Evolutionary conservation across 140 eudicot species (phyloP).

Genomic region (Ambrosia hybrid): DNA sequence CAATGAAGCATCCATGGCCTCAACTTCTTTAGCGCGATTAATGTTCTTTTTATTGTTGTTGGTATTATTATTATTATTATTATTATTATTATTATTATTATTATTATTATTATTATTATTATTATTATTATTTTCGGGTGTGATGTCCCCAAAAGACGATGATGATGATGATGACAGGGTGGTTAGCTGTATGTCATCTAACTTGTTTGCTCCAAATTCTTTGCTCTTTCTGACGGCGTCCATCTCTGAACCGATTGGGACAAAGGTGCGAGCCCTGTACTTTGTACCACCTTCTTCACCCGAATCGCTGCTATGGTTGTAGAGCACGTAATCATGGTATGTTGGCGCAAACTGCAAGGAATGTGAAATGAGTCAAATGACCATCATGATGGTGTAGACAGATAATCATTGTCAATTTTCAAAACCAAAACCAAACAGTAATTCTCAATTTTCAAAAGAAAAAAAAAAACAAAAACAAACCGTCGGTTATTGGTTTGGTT

Average conservation of each 20-base stretch:
- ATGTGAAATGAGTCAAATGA: slow-evolving; percentile 19
- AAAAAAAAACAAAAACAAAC: too few species aligned
- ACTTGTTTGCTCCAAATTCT: slow-evolving; percentile 51
- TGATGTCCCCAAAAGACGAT: slow-evolving; percentile 43
- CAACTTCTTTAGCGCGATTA: background rate
- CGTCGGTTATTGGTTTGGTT: background rate
- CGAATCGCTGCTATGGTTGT: slow-evolving; percentile 69
- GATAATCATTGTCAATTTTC: background rate
- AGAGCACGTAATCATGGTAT: slow-evolving; percentile 90
- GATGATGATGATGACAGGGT: slow-evolving; percentile 41
- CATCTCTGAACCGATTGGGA: slow-evolving; percentile 92
- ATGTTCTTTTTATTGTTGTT: background rate
- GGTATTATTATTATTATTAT: background rate
- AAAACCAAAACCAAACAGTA: background rate
- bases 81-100: too few species aligned
- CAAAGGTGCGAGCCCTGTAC: slow-evolving; percentile 86
- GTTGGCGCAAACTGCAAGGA: slow-evolving; percentile 89
- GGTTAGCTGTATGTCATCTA: slow-evolving; percentile 61
- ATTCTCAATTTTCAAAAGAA: background rate
- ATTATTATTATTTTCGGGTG: slow-evolving; percentile 30
- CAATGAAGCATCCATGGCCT: slow-evolving; percentile 49
- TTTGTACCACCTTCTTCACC: slow-evolving; percentile 70
- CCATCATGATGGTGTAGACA: background rate
- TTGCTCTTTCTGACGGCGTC: slow-evolving; percentile 67
- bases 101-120: background rate